Evolutionary conservation across 352 stramenopile genomes (phyloP).

Genomic region (Globisporangium emineosum): DNA sequence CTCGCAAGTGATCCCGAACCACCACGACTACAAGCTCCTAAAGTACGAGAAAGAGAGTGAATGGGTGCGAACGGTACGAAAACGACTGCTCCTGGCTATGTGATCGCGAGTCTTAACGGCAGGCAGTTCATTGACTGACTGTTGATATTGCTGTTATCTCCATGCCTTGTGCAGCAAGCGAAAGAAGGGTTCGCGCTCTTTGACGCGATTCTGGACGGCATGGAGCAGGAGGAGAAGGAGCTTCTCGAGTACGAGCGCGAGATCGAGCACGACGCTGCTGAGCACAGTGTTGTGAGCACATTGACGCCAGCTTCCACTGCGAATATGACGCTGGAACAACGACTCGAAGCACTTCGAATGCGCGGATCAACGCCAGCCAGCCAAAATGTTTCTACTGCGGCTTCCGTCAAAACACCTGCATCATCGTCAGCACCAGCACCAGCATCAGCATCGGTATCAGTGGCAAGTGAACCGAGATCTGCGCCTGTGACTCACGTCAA

Average conservation of each 20-base stretch:
- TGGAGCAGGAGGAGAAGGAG: constrained; percentile 64
- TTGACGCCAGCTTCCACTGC: background rate
- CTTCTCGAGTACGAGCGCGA: constrained; percentile 55
- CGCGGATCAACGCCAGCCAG: constrained; percentile 19
- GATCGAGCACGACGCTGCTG: constrained; percentile 24
- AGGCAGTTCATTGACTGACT: background rate
- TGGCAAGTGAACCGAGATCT: background rate
- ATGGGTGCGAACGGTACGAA: constrained; percentile 55
- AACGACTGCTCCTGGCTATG: background rate
- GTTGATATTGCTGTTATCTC: background rate
- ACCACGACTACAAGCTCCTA: constrained; percentile 57
- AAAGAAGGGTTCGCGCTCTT: constrained; percentile 58
- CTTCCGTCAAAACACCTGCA: background rate
- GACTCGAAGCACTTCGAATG: constrained; percentile 48
- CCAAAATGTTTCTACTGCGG: background rate
- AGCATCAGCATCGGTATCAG: background rate
- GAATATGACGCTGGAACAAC: constrained; percentile 42
- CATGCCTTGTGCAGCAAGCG: constrained; percentile 47
- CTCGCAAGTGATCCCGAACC: constrained; percentile 62
- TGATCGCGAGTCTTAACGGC: background rate
- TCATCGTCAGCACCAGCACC: too few relatives aligned
- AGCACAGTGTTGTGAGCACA: constrained; percentile 14
- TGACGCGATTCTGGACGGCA: constrained; percentile 75
- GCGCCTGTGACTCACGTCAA: background rate
- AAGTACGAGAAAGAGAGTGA: constrained; percentile 58